These are phyloP conservation scores for Termitomyces sp. DNA, from an alignment of 768 basidiomycete species.

Conservation along the genomic window DNA sequence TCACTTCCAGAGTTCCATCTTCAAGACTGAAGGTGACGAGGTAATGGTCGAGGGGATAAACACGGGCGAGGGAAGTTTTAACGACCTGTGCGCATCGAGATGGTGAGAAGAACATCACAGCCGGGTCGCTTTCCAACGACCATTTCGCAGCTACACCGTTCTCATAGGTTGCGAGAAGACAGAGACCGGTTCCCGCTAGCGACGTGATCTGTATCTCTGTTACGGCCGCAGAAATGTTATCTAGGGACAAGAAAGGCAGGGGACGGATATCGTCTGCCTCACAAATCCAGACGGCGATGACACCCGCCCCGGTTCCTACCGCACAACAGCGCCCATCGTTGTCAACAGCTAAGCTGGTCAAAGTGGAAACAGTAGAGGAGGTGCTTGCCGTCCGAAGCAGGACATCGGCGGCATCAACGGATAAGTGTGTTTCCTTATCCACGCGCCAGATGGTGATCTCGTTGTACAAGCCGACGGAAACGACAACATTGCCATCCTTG, in stretches of 20 bases:
- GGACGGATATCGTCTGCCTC: conserved; percentile 29
- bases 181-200: conserved; percentile 11
- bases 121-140: conserved; percentile 30
- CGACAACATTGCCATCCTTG: conserved; percentile 56
- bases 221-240: conserved; percentile 42
- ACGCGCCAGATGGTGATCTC: conserved; percentile 69
- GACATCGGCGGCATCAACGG: conserved; percentile 47
- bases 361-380: conserved; percentile 39
- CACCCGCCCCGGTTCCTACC: conserved; percentile 65
- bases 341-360: conserved; percentile 63
- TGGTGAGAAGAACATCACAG: conserved; percentile 35
- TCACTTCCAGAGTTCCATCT: conserved; percentile 63
- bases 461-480: conserved; percentile 74
- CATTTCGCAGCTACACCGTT: conserved; percentile 56
- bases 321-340: conserved; percentile 58
- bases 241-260: conserved; percentile 35
- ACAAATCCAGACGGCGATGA: conserved; percentile 60
- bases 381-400: conserved; percentile 46
- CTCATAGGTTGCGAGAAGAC: conserved; percentile 49
- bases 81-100: conserved; percentile 37
- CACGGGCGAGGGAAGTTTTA: conserved; percentile 43
- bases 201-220: conserved; percentile 46
- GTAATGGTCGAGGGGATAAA: conserved; percentile 38
- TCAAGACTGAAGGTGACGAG: conserved; percentile 56
- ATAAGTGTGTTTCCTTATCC: conserved; percentile 31